Conservation (phyloP, 192 early-diverging fungal genomes). For the Coemansia furcata region DNA sequence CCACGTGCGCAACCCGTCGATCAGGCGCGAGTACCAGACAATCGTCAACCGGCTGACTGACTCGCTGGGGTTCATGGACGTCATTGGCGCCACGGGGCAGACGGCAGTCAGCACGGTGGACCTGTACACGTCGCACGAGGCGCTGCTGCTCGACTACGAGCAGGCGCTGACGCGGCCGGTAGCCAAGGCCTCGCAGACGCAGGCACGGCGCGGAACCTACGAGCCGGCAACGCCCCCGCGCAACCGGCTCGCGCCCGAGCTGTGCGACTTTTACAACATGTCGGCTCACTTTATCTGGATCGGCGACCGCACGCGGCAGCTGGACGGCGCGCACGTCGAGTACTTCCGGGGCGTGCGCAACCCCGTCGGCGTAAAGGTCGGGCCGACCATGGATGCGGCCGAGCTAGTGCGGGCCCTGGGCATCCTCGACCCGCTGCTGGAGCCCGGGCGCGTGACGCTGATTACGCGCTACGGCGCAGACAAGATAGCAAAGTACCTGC, state of each 20-base stretch:
- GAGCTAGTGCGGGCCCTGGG: conserved; percentile 82
- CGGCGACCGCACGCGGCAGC: conserved; percentile 94
- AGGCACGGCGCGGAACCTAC: conserved; percentile 22
- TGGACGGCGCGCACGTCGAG: conserved; percentile 94
- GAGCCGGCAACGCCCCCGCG: conserved; percentile 47
- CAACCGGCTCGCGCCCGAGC: conserved; percentile 33
- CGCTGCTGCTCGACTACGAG: conserved; percentile 92
- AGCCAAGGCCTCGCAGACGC: conserved; percentile 24
- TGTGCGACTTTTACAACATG: conserved; percentile 81
- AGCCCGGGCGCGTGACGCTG: conserved; percentile 89
- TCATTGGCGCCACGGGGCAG: conserved; percentile 81
- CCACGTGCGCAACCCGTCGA: conserved; percentile 77
- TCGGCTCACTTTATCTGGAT: conserved; percentile 98
- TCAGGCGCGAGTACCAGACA: conserved; percentile 83
- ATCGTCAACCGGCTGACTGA: conserved; percentile 87
- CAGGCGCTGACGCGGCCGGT: conserved; percentile 73
- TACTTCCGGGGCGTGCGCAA: conserved; percentile 97
- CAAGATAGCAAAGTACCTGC: conserved; percentile 80
- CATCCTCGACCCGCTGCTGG: conserved; percentile 83
- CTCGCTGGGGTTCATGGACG: conserved; percentile 91
- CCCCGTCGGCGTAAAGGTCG: conserved; percentile 96
- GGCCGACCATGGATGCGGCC: conserved; percentile 83
- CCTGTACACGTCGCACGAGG: conserved; percentile 94
- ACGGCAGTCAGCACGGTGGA: conserved; percentile 77
- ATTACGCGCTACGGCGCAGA: conserved; percentile 92